Conservation (phyloP, 257 asterid genomes). For the Solanum chmielewskii region DNA sequence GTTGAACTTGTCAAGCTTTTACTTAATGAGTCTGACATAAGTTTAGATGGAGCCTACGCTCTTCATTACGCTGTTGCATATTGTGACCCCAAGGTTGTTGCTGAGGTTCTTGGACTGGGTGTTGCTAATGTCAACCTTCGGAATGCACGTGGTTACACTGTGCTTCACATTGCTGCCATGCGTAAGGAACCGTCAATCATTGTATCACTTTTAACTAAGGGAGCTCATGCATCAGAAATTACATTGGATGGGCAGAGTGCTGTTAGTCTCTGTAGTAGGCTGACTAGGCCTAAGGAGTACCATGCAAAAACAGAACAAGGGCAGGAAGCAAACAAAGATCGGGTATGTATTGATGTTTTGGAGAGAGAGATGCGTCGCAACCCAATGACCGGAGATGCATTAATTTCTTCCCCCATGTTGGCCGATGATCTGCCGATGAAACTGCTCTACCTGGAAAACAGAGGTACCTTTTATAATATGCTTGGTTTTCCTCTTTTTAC, state of each 20-base stretch:
- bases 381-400: slow-evolving; percentile 24
- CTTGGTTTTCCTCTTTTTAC: background rate
- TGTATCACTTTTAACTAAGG: slow-evolving; percentile 52
- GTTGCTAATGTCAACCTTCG: slow-evolving; percentile 47
- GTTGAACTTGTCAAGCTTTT: slow-evolving; percentile 57
- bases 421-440: slow-evolving; percentile 51
- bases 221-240: slow-evolving; percentile 42
- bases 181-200: slow-evolving; percentile 62
- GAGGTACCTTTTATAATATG: slow-evolving; percentile 36
- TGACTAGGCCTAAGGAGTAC: slow-evolving; percentile 60
- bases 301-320: slow-evolving; percentile 48
- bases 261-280: slow-evolving; percentile 42
- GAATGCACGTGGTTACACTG: slow-evolving; percentile 38
- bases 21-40: slow-evolving; percentile 46
- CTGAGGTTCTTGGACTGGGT: slow-evolving; percentile 52
- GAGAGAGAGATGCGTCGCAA: slow-evolving; percentile 65
- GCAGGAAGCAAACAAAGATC: slow-evolving; percentile 47
- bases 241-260: slow-evolving; percentile 42
- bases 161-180: slow-evolving; percentile 59
- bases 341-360: slow-evolving; percentile 57
- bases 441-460: slow-evolving; percentile 50
- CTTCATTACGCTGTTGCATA: slow-evolving; percentile 66
- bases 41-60: slow-evolving; percentile 56
- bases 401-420: slow-evolving; percentile 23
- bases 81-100: slow-evolving; percentile 60